Evolutionary conservation across 164 flowering plant species (phyloP).

Genomic region (Magnolia sinica): DNA sequence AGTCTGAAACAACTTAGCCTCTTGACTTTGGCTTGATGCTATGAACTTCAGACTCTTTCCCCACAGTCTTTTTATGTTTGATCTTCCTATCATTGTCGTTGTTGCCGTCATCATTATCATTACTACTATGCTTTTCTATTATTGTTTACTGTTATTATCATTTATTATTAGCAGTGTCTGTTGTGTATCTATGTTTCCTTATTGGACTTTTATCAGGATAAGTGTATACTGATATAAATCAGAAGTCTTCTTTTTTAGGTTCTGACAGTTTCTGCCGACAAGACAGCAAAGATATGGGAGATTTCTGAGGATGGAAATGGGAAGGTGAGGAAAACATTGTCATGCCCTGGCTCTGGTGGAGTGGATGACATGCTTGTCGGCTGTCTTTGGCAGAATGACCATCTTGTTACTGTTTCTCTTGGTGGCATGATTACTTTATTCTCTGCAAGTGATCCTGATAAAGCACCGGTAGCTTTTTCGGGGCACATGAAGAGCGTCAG

Average conservation of each 20-base stretch:
- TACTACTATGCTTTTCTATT: too few species aligned
- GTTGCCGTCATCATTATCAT: not conserved
- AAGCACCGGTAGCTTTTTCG: constrained; percentile 57
- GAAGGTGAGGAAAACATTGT: constrained; percentile 59
- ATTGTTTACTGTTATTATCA: not conserved
- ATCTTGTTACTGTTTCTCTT: constrained; percentile 86
- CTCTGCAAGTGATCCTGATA: constrained; percentile 81
- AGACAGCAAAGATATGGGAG: constrained; percentile 93
- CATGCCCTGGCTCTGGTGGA: constrained; percentile 76
- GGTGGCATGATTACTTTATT: constrained; percentile 78
- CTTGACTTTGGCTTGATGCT: too few species aligned
- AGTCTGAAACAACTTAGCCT: too few species aligned
- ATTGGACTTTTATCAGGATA: not conserved
- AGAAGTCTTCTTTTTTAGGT: constrained; percentile 44
- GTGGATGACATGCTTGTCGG: constrained; percentile 98
- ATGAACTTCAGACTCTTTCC: too few species aligned
- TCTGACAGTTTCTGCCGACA: constrained; percentile 95
- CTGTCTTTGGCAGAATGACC: constrained; percentile 89
- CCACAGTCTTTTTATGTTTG: not conserved
- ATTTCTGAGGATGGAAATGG: constrained; percentile 75
- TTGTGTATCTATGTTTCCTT: not conserved
- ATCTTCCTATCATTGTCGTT: not conserved
- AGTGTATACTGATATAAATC: not conserved
- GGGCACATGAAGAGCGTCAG: constrained; percentile 87
- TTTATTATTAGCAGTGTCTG: not conserved